A percentile compares a stretch with the other conserved stretches of the same genome.
These are phyloP conservation scores for Penicillium fuscoglaucum DNA, from an alignment of 2,329 filamentous ascomycete genomes.

Conservation along the genomic window DNA sequence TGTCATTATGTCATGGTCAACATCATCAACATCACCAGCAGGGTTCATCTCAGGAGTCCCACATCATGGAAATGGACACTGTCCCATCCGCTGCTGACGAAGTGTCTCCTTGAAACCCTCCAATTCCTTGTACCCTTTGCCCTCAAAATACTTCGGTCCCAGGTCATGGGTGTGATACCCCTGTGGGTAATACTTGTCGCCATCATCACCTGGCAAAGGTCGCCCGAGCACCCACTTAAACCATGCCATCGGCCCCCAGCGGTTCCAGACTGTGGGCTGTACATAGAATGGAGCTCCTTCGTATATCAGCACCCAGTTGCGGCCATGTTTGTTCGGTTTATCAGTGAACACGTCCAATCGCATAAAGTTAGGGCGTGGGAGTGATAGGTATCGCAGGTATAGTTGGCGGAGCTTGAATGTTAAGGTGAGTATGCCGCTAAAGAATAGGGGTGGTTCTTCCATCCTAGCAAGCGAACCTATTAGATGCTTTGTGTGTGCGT, in stretches of 20 bases:
- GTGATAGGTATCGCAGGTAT: slow-evolving; percentile 56
- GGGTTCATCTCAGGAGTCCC: not conserved
- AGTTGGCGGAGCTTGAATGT: slow-evolving; percentile 56
- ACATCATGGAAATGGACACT: slow-evolving; percentile 48
- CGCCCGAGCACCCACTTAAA: slow-evolving; percentile 47
- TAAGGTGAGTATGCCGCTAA: slow-evolving; percentile 43
- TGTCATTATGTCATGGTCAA: not conserved
- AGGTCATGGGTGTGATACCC: slow-evolving; percentile 58
- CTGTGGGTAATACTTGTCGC: slow-evolving; percentile 48
- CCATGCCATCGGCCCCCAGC: slow-evolving; percentile 60
- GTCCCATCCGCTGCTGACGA: slow-evolving; percentile 41
- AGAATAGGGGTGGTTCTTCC: slow-evolving; percentile 34
- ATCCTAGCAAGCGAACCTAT: slow-evolving; percentile 29
- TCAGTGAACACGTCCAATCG: slow-evolving; percentile 46
- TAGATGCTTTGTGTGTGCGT: too few relatives aligned
- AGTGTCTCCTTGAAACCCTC: slow-evolving; percentile 42
- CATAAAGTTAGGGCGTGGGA: slow-evolving; percentile 55
- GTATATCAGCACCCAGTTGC: slow-evolving; percentile 54
- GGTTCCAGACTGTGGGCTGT: slow-evolving; percentile 58
- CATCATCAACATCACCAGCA: not conserved
- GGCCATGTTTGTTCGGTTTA: slow-evolving; percentile 55
- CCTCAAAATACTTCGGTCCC: slow-evolving; percentile 58
- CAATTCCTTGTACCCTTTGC: slow-evolving; percentile 47
- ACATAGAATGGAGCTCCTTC: slow-evolving; percentile 66
- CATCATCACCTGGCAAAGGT: slow-evolving; percentile 51